Base-by-base conservation (phyloP, 129 eudicot species). In the Smallanthus sonchifolius region DNA sequence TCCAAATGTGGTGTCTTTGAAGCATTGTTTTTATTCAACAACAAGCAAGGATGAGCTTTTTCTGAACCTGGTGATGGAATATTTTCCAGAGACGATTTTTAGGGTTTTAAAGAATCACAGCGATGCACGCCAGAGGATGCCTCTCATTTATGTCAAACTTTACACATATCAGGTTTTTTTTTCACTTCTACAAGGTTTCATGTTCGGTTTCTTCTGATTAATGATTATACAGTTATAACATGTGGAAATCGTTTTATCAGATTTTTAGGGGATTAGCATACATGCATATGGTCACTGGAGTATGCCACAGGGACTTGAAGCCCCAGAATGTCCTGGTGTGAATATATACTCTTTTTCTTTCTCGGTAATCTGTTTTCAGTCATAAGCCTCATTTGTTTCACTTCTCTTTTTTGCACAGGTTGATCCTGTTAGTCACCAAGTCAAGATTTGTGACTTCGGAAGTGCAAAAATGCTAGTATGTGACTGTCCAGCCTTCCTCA, bases 391-490 rank as follows among this genome's bases (percentile, higher is more conserved):
- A 11, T 75, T 24, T 32, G 42, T 7, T 59, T 69, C 45, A 15
- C 3, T 65, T 47, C 6, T 42, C 28, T n/a, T 14, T 30, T 32
- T 54, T 76, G 10, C 36, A 13, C 79, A 90, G 92, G 96, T 90
- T 45, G 87, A 90, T 85, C 92, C 90, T 65, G 84, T 83, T 34
- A 87, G 92, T 35, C 96, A 90, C 59, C 88, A 87, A 82, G 88
- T 87, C 44, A 90, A 90, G 80, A 83, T 90, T 40, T 90, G 96
- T 55, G 96, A 90, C 77, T 90, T 90, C 70, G 96, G 96, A 78
- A 90, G 96, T 79, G 96, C 96, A 69, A 90, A 90, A 87, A 87
- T 76, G 74, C 75, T 90, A 76, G 96, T 90, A 85, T 51, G 88
- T 77, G 56, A 47, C 56, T 6, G 5, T 72, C 16, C 19, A 17